Evolutionary conservation across 345 rosid species (phyloP), one percentile per base, ranked within the genome.

Genomic region (Rhodamnia argentea): DNA sequence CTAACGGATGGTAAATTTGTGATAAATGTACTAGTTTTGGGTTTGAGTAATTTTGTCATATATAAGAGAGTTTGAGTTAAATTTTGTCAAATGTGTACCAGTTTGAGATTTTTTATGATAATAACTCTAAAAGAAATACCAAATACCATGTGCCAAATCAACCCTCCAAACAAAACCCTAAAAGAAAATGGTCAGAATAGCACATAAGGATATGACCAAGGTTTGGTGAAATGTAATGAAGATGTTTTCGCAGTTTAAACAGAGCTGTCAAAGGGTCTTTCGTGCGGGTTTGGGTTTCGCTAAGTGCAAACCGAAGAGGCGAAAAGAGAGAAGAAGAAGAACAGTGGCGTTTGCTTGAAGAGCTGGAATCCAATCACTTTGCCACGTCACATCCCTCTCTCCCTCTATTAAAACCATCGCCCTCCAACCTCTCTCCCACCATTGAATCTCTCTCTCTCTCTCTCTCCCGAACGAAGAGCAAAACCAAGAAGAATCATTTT

Each of bases 341-440:
- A 37, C 82, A 27, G 53, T 84, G 90, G 87, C 86, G 86, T 87
- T 92, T 64, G 91, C 93, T 91, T 93, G 90, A 87, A 88, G 88
- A 85, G 86, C 64, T 86, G 89, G 89, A 85, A 60, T 85, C 91
- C 82, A 86, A 88, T 88, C 90, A 86, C 90, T 89, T 87, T 85
- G 90, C 92, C 94, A 92, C 90, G 93, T 91, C 97, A 92, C 83
- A 90, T 82, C 53, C 64, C 57, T 54, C 52, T 76, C 42, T 74
- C 75, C 75, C 40, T 83, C 87, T 86, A 88, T 91, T 87, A 92
- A 87, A 87, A 90, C 88, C 27, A 83, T 24, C 85, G 64, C 37
- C n/a, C 15, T 29, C 10, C 83, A 44, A 22, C 83, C 82, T 53
- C 54, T 27, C 82, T 52, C 59, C 7, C 51, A 10, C 57, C 32